phyloP scores from a whole-genome alignment of 108 stramenopile species.

The Aureococcus anophagefferens region DNA sequence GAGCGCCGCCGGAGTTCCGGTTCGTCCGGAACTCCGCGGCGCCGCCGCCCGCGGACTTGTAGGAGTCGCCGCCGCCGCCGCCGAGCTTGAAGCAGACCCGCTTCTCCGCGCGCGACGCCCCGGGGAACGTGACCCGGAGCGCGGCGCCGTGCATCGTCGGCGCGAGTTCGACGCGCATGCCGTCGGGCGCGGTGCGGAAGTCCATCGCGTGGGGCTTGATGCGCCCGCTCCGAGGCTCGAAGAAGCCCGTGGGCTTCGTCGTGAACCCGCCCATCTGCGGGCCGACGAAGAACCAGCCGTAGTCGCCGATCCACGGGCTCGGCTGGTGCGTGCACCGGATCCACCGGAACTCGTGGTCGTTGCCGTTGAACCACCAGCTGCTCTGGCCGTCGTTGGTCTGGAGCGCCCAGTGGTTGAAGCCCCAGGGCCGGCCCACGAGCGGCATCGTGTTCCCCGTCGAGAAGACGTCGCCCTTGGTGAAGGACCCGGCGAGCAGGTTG shows the following conservation, averaged over 20 bases:
- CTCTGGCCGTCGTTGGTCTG: not conserved
- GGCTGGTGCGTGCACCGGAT: constrained; percentile 21
- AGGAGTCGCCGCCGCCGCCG: not conserved
- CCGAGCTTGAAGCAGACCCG: constrained; percentile 10
- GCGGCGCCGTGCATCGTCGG: constrained; percentile 15
- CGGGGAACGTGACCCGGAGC: constrained; percentile 9
- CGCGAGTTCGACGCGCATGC: constrained; percentile 7
- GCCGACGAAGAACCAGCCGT: constrained; percentile 9
- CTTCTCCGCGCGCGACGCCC: not conserved
- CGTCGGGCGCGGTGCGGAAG: not conserved
- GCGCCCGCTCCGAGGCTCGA: constrained; percentile 7
- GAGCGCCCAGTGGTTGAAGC: constrained; percentile 12
- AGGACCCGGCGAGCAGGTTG: not conserved
- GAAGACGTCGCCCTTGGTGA: not conserved
- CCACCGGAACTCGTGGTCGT: not conserved
- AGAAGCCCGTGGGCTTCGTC: constrained; percentile 2
- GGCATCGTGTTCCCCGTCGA: constrained; percentile 5
- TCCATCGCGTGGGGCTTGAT: not conserved
- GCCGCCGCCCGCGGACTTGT: not conserved
- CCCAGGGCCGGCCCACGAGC: constrained; percentile 10
- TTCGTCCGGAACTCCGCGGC: not conserved
- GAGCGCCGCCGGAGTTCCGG: not conserved
- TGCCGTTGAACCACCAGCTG: not conserved
- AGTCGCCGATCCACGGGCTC: constrained; percentile 32
- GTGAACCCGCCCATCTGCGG: constrained; percentile 13